Percentiles rank a stretch among this genome's conserved stretches.
These are phyloP conservation scores for Platismatia glauca DNA, from an alignment of 495 filamentous ascomycete genomes.

Conservation along the genomic window DNA sequence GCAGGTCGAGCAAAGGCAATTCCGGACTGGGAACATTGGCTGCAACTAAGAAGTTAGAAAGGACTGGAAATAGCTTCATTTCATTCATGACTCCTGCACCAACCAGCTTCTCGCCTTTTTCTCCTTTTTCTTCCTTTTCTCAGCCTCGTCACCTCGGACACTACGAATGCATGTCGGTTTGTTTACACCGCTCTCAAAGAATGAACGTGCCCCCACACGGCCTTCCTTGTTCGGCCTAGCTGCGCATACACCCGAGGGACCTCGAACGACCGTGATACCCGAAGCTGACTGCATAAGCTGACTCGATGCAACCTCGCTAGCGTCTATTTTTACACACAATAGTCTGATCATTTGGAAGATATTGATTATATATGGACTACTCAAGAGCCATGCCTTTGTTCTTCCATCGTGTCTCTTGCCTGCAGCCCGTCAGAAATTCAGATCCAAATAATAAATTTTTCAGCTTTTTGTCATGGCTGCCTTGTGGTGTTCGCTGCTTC, in stretches of 20 bases:
- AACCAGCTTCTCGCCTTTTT: too few species aligned
- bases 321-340: background rate
- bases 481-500: background rate
- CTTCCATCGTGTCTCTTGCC: background rate
- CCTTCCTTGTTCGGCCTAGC: background rate
- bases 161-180: too few species aligned
- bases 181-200: too few species aligned
- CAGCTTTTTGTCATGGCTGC: background rate
- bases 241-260: background rate
- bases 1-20: too few species aligned
- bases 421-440: background rate
- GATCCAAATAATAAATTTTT: background rate
- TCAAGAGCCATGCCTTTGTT: background rate
- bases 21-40: too few species aligned
- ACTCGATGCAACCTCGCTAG: background rate
- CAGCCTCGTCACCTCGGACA: too few species aligned
- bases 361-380: background rate
- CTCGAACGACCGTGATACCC: background rate
- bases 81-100: too few species aligned
- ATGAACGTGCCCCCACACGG: background rate
- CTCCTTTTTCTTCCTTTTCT: too few species aligned
- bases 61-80: too few species aligned
- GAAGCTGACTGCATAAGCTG: constrained; percentile 5
- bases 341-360: background rate
- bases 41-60: too few species aligned